Evolutionary conservation across 257 asterid genomes (phyloP), one percentile per base, ranked within the genome.

Genomic region (Henckelia pumila): DNA sequence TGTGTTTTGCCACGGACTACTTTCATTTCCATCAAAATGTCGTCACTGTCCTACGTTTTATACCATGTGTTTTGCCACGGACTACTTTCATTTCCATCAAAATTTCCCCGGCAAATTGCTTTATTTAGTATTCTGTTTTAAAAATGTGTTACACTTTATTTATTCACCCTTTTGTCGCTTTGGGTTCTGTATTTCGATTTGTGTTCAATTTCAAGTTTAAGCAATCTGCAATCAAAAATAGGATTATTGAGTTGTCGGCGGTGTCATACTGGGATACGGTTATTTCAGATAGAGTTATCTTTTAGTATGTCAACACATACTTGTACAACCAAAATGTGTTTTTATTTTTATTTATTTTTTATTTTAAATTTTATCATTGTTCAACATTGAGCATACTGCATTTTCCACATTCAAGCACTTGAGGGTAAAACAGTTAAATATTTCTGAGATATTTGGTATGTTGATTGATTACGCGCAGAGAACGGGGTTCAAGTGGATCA

Each of bases 401-500:
- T 40, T 40, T 40, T 40, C 17, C 50, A 40, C n/a, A 40, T 40
- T 40, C 50, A 40, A 11, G 50, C 47, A 37, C 47, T 37, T 9
- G 17, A 37, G 16, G 50, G n/a, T 40, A 40, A 40, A 40, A 11
- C 14, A 35, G 13, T 10, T 8, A 8, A 8, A 33, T 7, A 33
- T 7, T 33, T 37, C 49, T 37, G 49, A 37, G 49, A 37, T 11
- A 49, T 64, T 55, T 68, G 17, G 24, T 40, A 44, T 71, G 58
- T 53, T 74, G 64, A 35, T 66, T 63, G 72, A 53, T 33, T 76
- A 61, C 47, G 66, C 3, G 0, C 63, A 90, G 97, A 75, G 50
- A 81, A 80, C 77, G 94, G 77, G 63, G 93, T 81, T 65, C 93
- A 81, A 71, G 75, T 61, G 62, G 93, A 87, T 73, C 86, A 78